These are phyloP conservation scores for Orychophragmus violaceus DNA, from an alignment of 345 rosid genomes.

Conservation along the genomic window DNA sequence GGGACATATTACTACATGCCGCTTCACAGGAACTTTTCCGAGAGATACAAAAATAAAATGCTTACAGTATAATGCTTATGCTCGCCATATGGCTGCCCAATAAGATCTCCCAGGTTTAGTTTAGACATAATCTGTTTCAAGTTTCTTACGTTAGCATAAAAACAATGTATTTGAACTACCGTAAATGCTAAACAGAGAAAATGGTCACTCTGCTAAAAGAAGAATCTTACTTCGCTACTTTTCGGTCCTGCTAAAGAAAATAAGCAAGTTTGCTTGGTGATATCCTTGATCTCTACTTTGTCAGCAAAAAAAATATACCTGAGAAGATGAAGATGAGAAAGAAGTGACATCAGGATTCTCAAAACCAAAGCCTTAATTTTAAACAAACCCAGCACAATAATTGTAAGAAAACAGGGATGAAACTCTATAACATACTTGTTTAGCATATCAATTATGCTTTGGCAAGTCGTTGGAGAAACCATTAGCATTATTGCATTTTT, in stretches of 20 bases:
- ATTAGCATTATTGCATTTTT: constrained; percentile 60
- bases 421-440: constrained; percentile 48
- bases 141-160: neutral
- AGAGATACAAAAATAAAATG: neutral
- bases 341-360: neutral
- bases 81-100: constrained; percentile 69
- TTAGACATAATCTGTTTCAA: constrained; percentile 51
- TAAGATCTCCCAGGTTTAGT: constrained; percentile 62
- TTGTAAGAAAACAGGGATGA: neutral
- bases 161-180: constrained; percentile 9
- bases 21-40: neutral
- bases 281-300: constrained; percentile 74
- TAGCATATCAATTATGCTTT: constrained; percentile 51
- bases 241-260: constrained; percentile 61
- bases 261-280: constrained; percentile 71
- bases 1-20: neutral
- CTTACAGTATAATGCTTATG: constrained; percentile 81
- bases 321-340: constrained; percentile 1
- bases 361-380: neutral
- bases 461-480: constrained; percentile 65
- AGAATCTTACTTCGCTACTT: constrained; percentile 50
- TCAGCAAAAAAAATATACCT: constrained; percentile 83
- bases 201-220: neutral
- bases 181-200: too few relatives aligned
- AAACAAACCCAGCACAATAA: neutral